These are phyloP conservation scores for Rhynchosporium secalis DNA, from an alignment of 2,329 filamentous ascomycete genomes.

Conservation along the genomic window DNA sequence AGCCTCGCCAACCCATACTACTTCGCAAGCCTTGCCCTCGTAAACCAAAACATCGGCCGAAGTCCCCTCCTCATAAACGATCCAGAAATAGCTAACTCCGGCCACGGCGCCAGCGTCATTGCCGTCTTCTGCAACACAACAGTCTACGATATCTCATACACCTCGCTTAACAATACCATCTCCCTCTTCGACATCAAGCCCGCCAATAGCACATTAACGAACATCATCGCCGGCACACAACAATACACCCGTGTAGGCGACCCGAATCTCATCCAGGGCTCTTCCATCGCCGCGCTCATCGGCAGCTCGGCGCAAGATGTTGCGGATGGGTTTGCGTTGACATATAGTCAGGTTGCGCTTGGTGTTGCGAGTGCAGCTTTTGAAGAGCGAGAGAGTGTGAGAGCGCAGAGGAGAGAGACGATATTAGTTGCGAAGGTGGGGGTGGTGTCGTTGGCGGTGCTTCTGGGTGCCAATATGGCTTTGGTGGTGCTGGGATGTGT, in stretches of 20 bases:
- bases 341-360: slow-evolving; percentile 5
- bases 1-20: slow-evolving; percentile 1
- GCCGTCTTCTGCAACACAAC: slow-evolving; percentile 1
- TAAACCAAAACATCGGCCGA: slow-evolving; percentile 2
- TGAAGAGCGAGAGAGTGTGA: neutral
- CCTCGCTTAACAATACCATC: neutral
- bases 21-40: neutral
- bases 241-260: slow-evolving; percentile 1
- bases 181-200: neutral
- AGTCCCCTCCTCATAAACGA: neutral
- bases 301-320: neutral
- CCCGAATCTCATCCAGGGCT: slow-evolving; percentile 1
- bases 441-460: neutral
- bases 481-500: neutral
- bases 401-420: neutral
- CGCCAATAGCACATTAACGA: slow-evolving; percentile 1
- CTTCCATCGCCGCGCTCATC: neutral
- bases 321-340: neutral
- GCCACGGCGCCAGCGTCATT: neutral
- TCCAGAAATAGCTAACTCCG: neutral
- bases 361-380: neutral
- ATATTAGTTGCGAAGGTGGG: neutral
- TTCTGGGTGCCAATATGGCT: neutral
- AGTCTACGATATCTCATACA: slow-evolving; percentile 1
- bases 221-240: neutral